Evolutionary conservation across 1,284 basidiomycete genomes (phyloP).

Genomic region (Tilletia walkeri): DNA sequence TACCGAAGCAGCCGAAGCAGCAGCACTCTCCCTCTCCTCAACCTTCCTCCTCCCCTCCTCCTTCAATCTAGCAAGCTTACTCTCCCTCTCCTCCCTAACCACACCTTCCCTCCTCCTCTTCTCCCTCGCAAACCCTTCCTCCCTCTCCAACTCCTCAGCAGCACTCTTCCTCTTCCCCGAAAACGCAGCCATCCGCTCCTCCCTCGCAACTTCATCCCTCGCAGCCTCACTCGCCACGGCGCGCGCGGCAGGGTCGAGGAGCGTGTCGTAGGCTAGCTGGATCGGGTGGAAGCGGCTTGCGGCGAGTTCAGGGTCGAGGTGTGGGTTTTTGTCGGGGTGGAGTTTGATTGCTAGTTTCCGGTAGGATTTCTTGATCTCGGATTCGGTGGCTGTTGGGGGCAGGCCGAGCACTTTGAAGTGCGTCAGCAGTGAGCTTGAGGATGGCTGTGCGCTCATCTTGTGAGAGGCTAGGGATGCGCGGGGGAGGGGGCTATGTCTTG

Average conservation of each 20-base stretch:
- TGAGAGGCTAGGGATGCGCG: background rate
- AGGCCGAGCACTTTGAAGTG: conserved; percentile 19
- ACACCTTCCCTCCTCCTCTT: conserved; percentile 60
- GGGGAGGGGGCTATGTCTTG: too few species aligned
- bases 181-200: conserved; percentile 71
- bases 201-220: conserved; percentile 69
- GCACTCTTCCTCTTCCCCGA: conserved; percentile 76
- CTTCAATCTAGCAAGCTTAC: conserved; percentile 21
- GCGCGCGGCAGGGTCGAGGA: conserved; percentile 77
- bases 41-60: conserved; percentile 23
- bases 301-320: conserved; percentile 52
- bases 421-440: background rate
- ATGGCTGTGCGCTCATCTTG: conserved; percentile 2
- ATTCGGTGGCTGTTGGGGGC: conserved; percentile 20
- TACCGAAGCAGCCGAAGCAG: background rate
- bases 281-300: conserved; percentile 83
- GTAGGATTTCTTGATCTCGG: conserved; percentile 27
- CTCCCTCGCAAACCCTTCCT: conserved; percentile 70
- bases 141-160: conserved; percentile 77
- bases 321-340: conserved; percentile 29
- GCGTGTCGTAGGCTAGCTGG: conserved; percentile 77
- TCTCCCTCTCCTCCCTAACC: conserved; percentile 4
- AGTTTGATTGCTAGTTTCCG: conserved; percentile 23
- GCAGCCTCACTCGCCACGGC: conserved; percentile 78
- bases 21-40: conserved; percentile 17